Evolutionary conservation across 2,329 filamentous ascomycete species (phyloP).

Genomic region (Shiraia sp.): DNA sequence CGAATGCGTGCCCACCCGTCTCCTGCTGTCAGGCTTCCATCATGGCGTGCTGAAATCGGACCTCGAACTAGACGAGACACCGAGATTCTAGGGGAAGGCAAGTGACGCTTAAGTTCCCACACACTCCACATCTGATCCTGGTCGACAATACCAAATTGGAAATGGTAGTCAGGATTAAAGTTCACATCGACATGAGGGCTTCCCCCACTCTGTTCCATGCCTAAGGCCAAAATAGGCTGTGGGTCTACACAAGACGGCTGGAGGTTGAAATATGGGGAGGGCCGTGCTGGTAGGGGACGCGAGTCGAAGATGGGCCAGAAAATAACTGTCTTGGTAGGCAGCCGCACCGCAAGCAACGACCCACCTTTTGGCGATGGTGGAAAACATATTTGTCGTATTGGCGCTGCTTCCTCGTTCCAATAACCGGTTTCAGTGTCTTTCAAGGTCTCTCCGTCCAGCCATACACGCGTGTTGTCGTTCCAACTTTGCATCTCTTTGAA

Average conservation of each 20-base stretch:
- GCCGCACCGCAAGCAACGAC: slow-evolving; percentile 57
- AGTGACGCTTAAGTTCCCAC: slow-evolving; percentile 63
- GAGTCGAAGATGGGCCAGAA: slow-evolving; percentile 46
- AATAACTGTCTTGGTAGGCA: slow-evolving; percentile 50
- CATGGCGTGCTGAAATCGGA: slow-evolving; percentile 6
- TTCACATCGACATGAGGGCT: slow-evolving; percentile 63
- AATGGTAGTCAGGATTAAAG: slow-evolving; percentile 65
- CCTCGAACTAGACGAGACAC: slow-evolving; percentile 39
- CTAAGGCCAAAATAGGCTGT: slow-evolving; percentile 60
- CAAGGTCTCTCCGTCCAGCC: slow-evolving; percentile 54
- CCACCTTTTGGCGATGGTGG: slow-evolving; percentile 48
- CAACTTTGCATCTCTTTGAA: slow-evolving; percentile 60
- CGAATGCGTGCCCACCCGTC: slow-evolving; percentile 57
- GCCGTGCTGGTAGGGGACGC: slow-evolving; percentile 11
- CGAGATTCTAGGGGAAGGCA: slow-evolving; percentile 21
- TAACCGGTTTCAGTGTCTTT: slow-evolving; percentile 51
- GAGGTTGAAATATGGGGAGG: slow-evolving; percentile 24
- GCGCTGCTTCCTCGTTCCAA: slow-evolving; percentile 60
- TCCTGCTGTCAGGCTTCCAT: slow-evolving; percentile 10
- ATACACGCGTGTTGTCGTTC: slow-evolving; percentile 51
- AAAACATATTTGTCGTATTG: slow-evolving; percentile 60
- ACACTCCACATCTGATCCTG: slow-evolving; percentile 68
- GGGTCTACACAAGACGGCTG: slow-evolving; percentile 58
- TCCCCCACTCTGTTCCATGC: slow-evolving; percentile 57
- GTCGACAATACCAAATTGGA: slow-evolving; percentile 69